A percentile compares a stretch with the other conserved stretches of the same genome.
phyloP scores from a whole-genome alignment of 1,139 yeast genomes.

The Hansenula lynferdii region DNA sequence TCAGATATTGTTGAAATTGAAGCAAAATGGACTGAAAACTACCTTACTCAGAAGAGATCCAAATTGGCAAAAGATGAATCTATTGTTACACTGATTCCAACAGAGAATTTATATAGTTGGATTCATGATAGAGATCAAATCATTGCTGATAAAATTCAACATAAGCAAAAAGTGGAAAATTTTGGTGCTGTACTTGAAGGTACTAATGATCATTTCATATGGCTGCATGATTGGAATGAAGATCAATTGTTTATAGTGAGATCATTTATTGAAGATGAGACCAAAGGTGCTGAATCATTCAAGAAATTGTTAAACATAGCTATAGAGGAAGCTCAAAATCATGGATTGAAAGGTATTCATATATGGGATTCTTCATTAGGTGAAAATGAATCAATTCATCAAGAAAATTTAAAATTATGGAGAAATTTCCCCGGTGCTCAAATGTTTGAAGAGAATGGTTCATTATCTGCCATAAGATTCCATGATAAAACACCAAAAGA shows the following conservation, averaged over 20 bases:
- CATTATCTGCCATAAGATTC: neutral
- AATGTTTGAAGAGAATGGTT: neutral
- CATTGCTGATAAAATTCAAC: neutral
- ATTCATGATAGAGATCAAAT: neutral
- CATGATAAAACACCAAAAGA: neutral
- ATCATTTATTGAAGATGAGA: neutral
- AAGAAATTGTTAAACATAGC: neutral
- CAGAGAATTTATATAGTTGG: neutral
- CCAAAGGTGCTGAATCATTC: neutral
- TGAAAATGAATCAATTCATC: neutral
- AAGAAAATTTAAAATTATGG: neutral
- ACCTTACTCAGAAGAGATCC: neutral
- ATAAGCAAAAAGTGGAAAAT: neutral
- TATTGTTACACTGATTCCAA: neutral
- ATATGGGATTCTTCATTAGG: neutral
- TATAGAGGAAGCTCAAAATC: neutral
- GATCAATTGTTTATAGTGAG: neutral
- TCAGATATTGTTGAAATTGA: too few relatives aligned
- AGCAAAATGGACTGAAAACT: too few relatives aligned
- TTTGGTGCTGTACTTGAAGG: slow-evolving; percentile 1
- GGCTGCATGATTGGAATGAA: neutral
- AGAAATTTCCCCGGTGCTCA: neutral
- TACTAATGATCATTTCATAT: neutral
- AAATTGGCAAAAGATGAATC: neutral
- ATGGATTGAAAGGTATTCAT: neutral